These are phyloP conservation scores for Ettlia oleoabundans DNA, from an alignment of 139 green algal species.

Conservation along the genomic window DNA sequence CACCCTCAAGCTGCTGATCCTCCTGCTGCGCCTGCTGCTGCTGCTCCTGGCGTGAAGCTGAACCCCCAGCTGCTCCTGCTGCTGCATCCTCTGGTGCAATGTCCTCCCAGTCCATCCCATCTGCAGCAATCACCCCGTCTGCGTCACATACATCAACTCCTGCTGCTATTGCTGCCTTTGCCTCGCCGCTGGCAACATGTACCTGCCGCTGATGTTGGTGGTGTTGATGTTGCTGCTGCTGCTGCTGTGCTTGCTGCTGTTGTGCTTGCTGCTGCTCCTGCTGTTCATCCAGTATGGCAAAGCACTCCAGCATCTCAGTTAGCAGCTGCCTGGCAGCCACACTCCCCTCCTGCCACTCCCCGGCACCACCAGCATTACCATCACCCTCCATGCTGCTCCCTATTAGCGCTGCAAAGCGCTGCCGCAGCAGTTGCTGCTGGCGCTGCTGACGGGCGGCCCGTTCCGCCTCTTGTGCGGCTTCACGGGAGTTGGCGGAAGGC, in stretches of 20 bases:
- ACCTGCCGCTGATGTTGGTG: too few species aligned
- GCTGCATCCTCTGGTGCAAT: constrained; percentile 4
- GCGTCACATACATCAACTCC: too few species aligned
- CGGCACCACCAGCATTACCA: not conserved
- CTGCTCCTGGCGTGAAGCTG: not conserved
- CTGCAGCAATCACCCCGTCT: not conserved
- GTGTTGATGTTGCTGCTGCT: too few species aligned
- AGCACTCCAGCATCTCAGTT: constrained; percentile 11
- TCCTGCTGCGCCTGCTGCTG: not conserved
- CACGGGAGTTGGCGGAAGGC: too few species aligned
- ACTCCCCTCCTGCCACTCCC: constrained; percentile 14
- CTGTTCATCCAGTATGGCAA: constrained; percentile 32
- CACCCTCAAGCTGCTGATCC: not conserved
- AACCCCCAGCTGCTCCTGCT: not conserved
- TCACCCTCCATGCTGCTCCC: not conserved
- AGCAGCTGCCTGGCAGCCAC: constrained; percentile 9
- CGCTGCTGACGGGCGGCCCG: constrained; percentile 15
- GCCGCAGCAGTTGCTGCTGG: constrained; percentile 11
- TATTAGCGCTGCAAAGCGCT: not conserved
- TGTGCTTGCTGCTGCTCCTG: not conserved
- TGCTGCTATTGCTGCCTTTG: too few species aligned
- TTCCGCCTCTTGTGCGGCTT: not conserved
- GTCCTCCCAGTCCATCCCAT: constrained; percentile 42
- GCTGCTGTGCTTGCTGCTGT: not conserved
- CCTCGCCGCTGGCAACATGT: too few species aligned